Base-by-base conservation (phyloP, 495 filamentous ascomycete species). In the Trichoderma asperelloides region DNA sequence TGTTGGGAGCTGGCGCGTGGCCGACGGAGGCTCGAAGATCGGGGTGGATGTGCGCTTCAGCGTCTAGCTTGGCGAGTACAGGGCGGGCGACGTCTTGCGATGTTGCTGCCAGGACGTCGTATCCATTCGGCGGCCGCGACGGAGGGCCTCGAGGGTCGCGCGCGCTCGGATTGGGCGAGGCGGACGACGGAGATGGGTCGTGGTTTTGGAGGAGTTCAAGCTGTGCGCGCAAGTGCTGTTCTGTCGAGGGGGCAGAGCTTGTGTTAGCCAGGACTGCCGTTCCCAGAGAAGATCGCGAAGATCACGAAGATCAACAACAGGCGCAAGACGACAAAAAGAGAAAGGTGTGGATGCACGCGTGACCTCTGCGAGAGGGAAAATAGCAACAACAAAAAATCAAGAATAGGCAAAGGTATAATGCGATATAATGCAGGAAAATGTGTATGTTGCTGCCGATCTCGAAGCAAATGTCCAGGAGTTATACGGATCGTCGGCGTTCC, bases 1-100 rank as follows among this genome's bases (percentile, higher is more conserved):
- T 78, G 57, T 30, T 65, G 37, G 64, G 18, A 15, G 64, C 27
- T 11, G 64, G 41, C 39, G 64, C 64, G 39, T 65, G 64, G 41
- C 39, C 64, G 27, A 40, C 33, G 30, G 62, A 40, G 11, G 62
- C 62, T 40, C 62, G 21, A 15, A 65, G 64, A n/a, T 65, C 64
- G 27, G 64, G 64, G 64, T 65, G 64, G 41, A 65, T 65, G 33
- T 64, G 62, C 39, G 39, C 39, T 37, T 65, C 64, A 47, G 64
- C 64, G 27, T 65, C 39, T 40, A 45, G 64, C 64, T 45, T 40
- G 62, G 30, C 33, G 62, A 21, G 62, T 6, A 27, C 37, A 23
- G 64, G 39, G 39, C 64, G 64, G 18, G 39, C 23, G 64, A 65
- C 64, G 64, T 65, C 64, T 43, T 49, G 64, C 13, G 64, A 6